These are phyloP conservation scores for Dalbergia cultrata DNA, from an alignment of 306 rosid genomes.

Conservation along the genomic window DNA sequence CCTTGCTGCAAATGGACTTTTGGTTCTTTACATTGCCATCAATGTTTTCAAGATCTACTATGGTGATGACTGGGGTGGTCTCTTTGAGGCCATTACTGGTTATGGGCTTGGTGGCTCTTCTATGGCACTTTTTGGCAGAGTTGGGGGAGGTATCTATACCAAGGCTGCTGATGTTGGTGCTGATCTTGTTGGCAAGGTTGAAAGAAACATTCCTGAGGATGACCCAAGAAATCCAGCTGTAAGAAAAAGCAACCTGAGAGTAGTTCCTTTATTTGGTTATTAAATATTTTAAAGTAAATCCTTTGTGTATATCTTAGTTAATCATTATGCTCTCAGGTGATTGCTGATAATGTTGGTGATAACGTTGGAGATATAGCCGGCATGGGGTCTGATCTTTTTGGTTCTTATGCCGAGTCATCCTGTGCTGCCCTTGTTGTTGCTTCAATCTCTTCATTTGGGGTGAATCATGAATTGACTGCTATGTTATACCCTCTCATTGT, in stretches of 20 bases:
- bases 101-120: slow-evolving; percentile 99
- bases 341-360: slow-evolving; percentile 97
- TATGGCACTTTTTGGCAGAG: slow-evolving; percentile 99
- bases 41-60: slow-evolving; percentile 85
- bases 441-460: slow-evolving; percentile 95
- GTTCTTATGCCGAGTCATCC: slow-evolving; percentile 97
- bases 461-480: slow-evolving; percentile 83
- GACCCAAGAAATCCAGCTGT: slow-evolving; percentile 99
- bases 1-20: slow-evolving; percentile 93
- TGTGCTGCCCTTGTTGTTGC: slow-evolving; percentile 99
- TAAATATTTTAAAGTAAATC: neutral
- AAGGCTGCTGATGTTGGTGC: slow-evolving; percentile 99
- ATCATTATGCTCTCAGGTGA: slow-evolving; percentile 65
- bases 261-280: neutral
- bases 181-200: slow-evolving; percentile 97
- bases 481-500: slow-evolving; percentile 88
- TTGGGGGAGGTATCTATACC: slow-evolving; percentile 97
- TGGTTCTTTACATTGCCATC: slow-evolving; percentile 85
- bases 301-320: neutral
- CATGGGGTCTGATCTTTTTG: slow-evolving; percentile 98
- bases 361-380: slow-evolving; percentile 99
- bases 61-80: slow-evolving; percentile 97
- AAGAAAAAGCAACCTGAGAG: slow-evolving; percentile 42
- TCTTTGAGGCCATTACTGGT: slow-evolving; percentile 96
- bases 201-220: slow-evolving; percentile 94